A percentile compares a stretch with the other conserved stretches of the same genome.
phyloP scores from a whole-genome alignment of 2,329 filamentous ascomycete genomes.

The Monilinia laxa region DNA sequence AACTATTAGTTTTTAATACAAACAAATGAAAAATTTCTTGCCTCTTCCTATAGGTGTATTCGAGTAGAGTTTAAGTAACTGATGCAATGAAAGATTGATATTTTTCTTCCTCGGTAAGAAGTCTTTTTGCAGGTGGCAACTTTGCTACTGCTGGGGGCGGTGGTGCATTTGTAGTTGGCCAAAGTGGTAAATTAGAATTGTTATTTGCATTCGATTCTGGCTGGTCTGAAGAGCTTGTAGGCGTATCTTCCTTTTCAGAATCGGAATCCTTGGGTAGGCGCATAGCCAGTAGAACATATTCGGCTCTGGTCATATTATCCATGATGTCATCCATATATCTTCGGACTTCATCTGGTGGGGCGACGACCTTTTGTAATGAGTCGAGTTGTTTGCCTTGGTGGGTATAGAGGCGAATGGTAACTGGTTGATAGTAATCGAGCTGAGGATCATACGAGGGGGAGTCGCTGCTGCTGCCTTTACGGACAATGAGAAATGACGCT shows the following conservation, averaged over 20 bases:
- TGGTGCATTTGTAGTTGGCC: conserved; percentile 34
- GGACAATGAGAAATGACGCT: conserved; percentile 75
- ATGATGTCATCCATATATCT: conserved; percentile 70
- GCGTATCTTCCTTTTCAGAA: conserved; percentile 24
- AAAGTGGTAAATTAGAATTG: conserved; percentile 29
- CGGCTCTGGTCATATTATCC: conserved; percentile 66
- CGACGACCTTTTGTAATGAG: conserved; percentile 59
- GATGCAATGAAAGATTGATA: conserved; percentile 48
- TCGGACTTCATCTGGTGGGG: conserved; percentile 60
- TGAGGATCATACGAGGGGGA: conserved; percentile 58
- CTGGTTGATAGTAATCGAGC: conserved; percentile 74
- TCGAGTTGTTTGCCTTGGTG: conserved; percentile 58
- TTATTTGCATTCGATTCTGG: conserved; percentile 6
- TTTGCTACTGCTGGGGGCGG: conserved; percentile 22
- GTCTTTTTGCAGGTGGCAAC: conserved; percentile 35
- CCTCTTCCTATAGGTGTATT: neutral
- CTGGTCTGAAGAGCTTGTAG: conserved; percentile 2
- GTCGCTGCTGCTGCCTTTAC: conserved; percentile 66
- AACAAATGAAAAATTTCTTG: conserved; percentile 8
- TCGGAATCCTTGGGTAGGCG: conserved; percentile 52
- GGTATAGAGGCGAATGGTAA: conserved; percentile 61
- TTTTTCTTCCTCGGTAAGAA: conserved; percentile 46
- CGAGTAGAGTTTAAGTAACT: conserved; percentile 21
- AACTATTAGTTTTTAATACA: conserved; percentile 5
- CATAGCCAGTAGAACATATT: conserved; percentile 67